Evolutionary conservation across 2,329 filamentous ascomycete species (phyloP).

Genomic region (Juglanconis sp.): DNA sequence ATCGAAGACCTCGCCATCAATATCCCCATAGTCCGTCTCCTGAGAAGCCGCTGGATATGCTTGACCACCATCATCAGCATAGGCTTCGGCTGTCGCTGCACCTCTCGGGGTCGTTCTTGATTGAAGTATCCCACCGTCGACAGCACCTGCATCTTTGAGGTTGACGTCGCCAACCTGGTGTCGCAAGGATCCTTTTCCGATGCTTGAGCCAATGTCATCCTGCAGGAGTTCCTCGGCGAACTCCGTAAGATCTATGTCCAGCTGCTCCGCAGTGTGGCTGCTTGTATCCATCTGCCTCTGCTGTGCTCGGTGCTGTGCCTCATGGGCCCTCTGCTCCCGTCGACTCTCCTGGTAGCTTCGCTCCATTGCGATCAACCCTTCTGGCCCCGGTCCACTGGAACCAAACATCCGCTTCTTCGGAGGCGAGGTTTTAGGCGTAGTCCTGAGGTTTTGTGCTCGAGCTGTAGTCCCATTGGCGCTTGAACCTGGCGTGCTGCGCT

Average conservation of each 20-base stretch:
- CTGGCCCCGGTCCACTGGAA: conserved; percentile 26
- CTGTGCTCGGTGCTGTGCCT: conserved; percentile 8
- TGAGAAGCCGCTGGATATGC: conserved; percentile 21
- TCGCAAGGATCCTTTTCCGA: neutral
- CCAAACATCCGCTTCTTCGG: conserved; percentile 33
- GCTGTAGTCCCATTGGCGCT: neutral
- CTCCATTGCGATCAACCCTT: conserved; percentile 28
- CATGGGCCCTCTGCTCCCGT: conserved; percentile 11
- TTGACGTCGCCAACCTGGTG: neutral
- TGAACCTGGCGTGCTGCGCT: neutral
- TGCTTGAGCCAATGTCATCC: neutral
- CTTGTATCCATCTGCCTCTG: neutral
- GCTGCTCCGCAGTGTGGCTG: neutral
- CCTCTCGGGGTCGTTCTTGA: no score
- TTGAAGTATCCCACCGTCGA: no score
- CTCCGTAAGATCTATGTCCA: neutral
- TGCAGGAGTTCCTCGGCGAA: neutral
- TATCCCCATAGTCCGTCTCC: conserved; percentile 29
- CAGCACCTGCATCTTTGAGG: no score
- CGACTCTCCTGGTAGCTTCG: conserved; percentile 29
- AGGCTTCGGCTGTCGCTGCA: neutral
- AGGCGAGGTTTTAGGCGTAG: conserved; percentile 5
- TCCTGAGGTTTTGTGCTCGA: neutral
- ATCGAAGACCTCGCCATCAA: conserved; percentile 11
- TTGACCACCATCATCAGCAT: neutral